Evolutionary conservation across 768 basidiomycete genomes (phyloP).

Genomic region (Kwoniella dendrophila): DNA sequence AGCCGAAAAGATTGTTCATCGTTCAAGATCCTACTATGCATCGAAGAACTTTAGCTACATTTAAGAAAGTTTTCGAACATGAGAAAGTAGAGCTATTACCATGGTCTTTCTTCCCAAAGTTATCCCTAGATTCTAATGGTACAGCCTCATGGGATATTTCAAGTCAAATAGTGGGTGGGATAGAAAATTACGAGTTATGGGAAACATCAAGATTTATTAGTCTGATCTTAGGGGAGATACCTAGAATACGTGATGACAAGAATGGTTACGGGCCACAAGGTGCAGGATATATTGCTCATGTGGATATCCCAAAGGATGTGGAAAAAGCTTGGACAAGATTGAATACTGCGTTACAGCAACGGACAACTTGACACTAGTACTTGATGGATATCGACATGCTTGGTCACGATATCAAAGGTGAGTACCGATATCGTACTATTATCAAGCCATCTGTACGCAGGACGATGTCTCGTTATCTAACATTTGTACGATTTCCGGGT

Average conservation of each 20-base stretch:
- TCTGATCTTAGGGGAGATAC: conserved; percentile 27
- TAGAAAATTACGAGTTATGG: conserved; percentile 9
- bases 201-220: conserved; percentile 11
- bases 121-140: neutral
- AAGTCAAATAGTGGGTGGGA: neutral
- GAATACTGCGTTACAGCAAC: neutral
- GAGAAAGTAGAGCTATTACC: neutral
- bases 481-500: too few species aligned
- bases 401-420: too few species aligned
- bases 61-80: conserved; percentile 10
- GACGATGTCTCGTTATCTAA: too few species aligned
- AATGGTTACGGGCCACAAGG: conserved; percentile 25
- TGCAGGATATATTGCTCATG: conserved; percentile 27
- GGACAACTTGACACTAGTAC: too few species aligned
- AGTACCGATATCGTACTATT: too few species aligned
- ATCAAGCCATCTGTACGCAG: too few species aligned
- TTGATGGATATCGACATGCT: too few species aligned
- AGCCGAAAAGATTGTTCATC: conserved; percentile 10
- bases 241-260: conserved; percentile 22
- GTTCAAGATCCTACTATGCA: conserved; percentile 30
- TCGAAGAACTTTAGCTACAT: conserved; percentile 19
- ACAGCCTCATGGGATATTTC: neutral
- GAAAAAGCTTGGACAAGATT: conserved; percentile 15
- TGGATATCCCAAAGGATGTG: conserved; percentile 21
- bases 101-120: conserved; percentile 3